A percentile compares a stretch with the other conserved stretches of the same genome.
phyloP scores from a whole-genome alignment of 163 green algal species.

The Scenedesmus sp. region DNA sequence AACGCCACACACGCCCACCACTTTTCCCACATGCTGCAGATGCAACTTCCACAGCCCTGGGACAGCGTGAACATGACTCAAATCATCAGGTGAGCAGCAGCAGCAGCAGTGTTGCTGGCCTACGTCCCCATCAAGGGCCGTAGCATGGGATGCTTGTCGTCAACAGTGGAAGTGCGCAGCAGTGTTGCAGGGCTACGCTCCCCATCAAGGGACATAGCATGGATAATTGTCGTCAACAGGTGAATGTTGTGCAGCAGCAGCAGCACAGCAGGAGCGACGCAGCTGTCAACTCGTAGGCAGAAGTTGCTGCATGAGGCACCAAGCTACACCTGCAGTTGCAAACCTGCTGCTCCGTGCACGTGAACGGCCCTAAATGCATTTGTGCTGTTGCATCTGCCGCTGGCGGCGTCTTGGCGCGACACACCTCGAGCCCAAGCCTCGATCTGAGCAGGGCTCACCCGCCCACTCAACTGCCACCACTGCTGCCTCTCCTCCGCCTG shows the following conservation, averaged over 20 bases:
- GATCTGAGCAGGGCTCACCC: neutral
- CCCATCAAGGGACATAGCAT: no score
- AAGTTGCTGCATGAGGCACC: no score
- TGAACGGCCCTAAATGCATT: neutral
- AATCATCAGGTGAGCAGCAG: neutral
- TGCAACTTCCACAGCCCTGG: slow-evolving; percentile 38
- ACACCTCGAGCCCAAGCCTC: neutral
- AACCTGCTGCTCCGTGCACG: no score
- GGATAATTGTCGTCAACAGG: neutral
- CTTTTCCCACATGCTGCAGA: slow-evolving; percentile 27
- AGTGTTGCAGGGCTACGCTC: no score
- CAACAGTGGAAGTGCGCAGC: no score
- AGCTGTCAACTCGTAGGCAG: no score
- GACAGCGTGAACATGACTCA: slow-evolving; percentile 44
- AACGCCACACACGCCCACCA: slow-evolving; percentile 13
- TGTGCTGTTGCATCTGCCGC: neutral
- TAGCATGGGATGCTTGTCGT: no score
- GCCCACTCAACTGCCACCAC: no score
- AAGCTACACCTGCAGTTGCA: no score
- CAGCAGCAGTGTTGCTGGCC: neutral
- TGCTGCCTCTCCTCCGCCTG: no score
- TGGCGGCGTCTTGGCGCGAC: neutral
- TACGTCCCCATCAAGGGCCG: neutral
- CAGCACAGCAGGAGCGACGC: neutral
- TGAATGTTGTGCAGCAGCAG: no score